Evolutionary conservation across 2,329 filamentous ascomycete genomes (phyloP).

Genomic region (Trichoderma harzianum): DNA sequence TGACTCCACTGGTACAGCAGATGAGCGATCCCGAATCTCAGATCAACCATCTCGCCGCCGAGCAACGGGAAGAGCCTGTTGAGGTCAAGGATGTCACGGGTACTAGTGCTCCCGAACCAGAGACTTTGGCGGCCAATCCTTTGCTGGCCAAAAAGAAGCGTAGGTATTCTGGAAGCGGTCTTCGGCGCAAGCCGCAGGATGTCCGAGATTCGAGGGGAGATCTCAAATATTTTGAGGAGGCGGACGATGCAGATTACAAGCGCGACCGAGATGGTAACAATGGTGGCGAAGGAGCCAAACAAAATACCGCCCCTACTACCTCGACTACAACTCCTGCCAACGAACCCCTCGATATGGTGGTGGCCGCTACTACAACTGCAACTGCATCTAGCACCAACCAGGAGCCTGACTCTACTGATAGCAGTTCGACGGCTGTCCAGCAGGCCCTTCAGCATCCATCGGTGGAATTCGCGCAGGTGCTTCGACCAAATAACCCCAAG

Average conservation of each 20-base stretch:
- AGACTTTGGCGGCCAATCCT: conserved; percentile 46
- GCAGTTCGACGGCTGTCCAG: conserved; percentile 26
- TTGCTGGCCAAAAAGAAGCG: conserved; percentile 53
- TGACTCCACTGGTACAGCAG: conserved; percentile 3
- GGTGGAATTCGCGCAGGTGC: conserved; percentile 41
- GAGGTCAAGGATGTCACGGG: conserved; percentile 56
- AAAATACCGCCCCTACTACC: not conserved
- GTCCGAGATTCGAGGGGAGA: conserved; percentile 69
- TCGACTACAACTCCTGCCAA: not conserved
- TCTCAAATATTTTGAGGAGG: conserved; percentile 87
- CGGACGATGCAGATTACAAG: conserved; percentile 77
- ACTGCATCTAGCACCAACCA: not conserved
- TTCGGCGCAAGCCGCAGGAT: conserved; percentile 69
- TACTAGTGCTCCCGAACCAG: conserved; percentile 62
- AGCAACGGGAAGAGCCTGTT: conserved; percentile 34
- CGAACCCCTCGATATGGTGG: not conserved
- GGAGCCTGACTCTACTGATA: conserved; percentile 35
- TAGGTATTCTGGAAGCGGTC: conserved; percentile 82
- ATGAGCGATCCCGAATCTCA: conserved; percentile 34
- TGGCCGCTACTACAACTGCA: not conserved
- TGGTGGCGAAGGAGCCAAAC: not conserved
- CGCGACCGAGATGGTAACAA: conserved; percentile 39
- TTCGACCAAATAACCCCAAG: conserved; percentile 70
- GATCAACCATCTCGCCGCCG: conserved; percentile 26
- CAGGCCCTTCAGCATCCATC: conserved; percentile 39